Base-by-base conservation (phyloP, 2,329 filamentous ascomycete species). In the Monosporascus sp. region DNA sequence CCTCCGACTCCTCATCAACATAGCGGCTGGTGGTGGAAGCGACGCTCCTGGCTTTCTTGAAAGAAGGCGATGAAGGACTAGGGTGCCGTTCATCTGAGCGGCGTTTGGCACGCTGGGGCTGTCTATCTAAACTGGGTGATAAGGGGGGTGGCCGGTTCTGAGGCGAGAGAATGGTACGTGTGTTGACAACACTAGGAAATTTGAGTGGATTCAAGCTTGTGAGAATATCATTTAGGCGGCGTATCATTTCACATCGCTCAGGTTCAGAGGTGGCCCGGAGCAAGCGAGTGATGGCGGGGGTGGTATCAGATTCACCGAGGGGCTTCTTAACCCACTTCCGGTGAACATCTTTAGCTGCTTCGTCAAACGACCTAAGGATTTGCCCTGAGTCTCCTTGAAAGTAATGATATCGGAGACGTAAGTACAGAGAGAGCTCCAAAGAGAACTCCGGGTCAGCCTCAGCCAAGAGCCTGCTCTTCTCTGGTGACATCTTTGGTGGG, bases 251-350 rank as follows among this genome's bases (percentile, higher is more conserved):
- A n/a, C 52, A 19, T 19, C 65, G 58, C 40, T 67, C 65, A 47
- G 58, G 52, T 40, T 63, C 60, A 17, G 61, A 61, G 19, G 62
- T 60, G 16, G 60, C 60, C 3, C 59, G 59, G 6, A 64, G 65
- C 20, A 63, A 41, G 5, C 54, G 47, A 7, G 55, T 59, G 9
- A 51, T 45, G 41, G 58, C 50, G 17, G 65, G 65, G 2, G 55
- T 59, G 11, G 62, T 56, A 26, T 54, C 59, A n/a, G 24, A 46
- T 16, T 59, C 63, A 6, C 56, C 61, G 11, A 35, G 50, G 5
- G 64, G 58, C 31, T 68, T 68, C 26, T 56, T 61, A 3, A 65
- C 61, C 65, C 65, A 68, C 53, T 61, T 63, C 20, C 48, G 58
- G 51, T 65, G 62, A 24, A 66, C 61, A 0, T 58, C 52, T 46